Evolutionary conservation across 768 basidiomycete genomes (phyloP).

Genomic region (Flagelloscypha sp.): DNA sequence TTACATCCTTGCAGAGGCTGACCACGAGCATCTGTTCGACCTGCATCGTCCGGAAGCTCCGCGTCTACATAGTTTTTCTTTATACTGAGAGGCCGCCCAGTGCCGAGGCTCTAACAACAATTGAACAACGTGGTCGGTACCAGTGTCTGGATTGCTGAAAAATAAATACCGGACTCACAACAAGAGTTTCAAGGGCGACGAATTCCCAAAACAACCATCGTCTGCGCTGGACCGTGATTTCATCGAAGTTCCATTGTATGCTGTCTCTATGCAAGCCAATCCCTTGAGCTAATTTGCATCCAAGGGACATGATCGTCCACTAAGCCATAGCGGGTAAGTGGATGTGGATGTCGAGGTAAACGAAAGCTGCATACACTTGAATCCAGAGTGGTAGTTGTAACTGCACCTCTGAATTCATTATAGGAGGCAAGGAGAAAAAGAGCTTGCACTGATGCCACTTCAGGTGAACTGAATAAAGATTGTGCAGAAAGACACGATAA

Average conservation of each 20-base stretch:
- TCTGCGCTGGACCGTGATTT: slow-evolving; percentile 52
- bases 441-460: slow-evolving; percentile 46
- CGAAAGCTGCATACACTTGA: not conserved
- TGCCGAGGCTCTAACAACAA: slow-evolving; percentile 38
- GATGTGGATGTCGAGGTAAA: slow-evolving; percentile 12
- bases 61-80: slow-evolving; percentile 53
- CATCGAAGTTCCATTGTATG: slow-evolving; percentile 54
- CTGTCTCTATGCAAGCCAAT: slow-evolving; percentile 64
- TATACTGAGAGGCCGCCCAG: slow-evolving; percentile 55
- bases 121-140: not conserved
- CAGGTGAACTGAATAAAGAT: slow-evolving; percentile 43
- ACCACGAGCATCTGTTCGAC: slow-evolving; percentile 40
- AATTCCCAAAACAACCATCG: slow-evolving; percentile 66
- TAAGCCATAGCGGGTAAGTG: no score
- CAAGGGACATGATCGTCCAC: slow-evolving; percentile 47
- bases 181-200: slow-evolving; percentile 41
- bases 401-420: slow-evolving; percentile 34
- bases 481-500: slow-evolving; percentile 36
- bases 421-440: slow-evolving; percentile 36
- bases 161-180: slow-evolving; percentile 19
- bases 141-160: not conserved
- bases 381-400: no score
- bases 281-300: slow-evolving; percentile 51
- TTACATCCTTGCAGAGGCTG: slow-evolving; percentile 42
- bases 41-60: slow-evolving; percentile 49